These are phyloP conservation scores for Xylaria sp. DNA, from an alignment of 2,329 filamentous ascomycete genomes.

Conservation along the genomic window DNA sequence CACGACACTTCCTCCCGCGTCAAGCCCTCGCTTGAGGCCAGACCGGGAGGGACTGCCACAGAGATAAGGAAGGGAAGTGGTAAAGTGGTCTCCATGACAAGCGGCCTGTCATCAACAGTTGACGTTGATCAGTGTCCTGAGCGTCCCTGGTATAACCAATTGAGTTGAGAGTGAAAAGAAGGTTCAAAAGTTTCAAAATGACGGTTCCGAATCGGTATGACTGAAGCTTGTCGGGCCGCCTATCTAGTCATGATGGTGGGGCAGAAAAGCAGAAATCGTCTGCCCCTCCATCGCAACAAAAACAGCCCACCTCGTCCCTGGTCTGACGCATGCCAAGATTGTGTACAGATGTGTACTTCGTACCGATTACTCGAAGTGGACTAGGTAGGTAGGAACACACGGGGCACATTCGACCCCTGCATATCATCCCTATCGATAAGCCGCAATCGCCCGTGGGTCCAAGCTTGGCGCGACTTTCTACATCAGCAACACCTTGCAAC, in stretches of 20 bases:
- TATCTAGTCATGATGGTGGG: conserved; percentile 34
- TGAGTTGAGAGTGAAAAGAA: background rate
- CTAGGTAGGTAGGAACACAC: too few species aligned
- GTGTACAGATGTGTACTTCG: too few species aligned
- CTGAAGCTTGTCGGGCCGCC: too few species aligned
- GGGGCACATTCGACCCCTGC: too few species aligned
- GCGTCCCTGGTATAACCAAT: too few species aligned
- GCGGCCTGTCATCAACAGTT: conserved; percentile 1
- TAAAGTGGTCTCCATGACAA: conserved; percentile 64
- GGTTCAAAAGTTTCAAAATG: conserved; percentile 21
- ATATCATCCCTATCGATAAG: too few species aligned
- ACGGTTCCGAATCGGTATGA: conserved; percentile 24
- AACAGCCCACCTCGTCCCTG: conserved; percentile 10
- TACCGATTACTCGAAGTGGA: too few species aligned
- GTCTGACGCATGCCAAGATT: background rate
- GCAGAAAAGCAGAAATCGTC: conserved; percentile 19
- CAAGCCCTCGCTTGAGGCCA: conserved; percentile 55
- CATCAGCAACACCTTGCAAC: too few species aligned
- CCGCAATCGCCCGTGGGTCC: too few species aligned
- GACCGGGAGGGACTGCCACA: conserved; percentile 54
- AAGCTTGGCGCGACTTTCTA: too few species aligned
- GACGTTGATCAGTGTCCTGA: background rate
- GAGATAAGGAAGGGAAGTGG: conserved; percentile 66
- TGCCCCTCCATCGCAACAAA: conserved; percentile 23
- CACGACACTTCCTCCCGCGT: conserved; percentile 60